These are phyloP conservation scores for Saitozyma podzolica DNA, from an alignment of 768 basidiomycete genomes.

Conservation along the genomic window DNA sequence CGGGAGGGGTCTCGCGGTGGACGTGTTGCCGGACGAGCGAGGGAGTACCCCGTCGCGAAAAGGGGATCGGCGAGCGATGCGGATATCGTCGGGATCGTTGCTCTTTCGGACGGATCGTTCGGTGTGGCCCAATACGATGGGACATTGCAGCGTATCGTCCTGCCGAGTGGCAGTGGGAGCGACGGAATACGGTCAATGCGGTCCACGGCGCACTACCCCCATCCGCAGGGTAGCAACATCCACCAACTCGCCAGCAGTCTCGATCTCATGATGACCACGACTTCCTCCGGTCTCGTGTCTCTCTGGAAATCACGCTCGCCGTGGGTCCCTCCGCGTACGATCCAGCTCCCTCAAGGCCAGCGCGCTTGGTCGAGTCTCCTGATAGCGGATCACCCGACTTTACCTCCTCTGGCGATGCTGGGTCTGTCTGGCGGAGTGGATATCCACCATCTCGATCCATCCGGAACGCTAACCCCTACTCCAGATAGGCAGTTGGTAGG, in stretches of 20 bases:
- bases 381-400: background rate
- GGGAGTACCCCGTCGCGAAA: constrained; percentile 26
- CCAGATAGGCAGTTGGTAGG: constrained; percentile 19
- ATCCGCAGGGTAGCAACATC: constrained; percentile 15
- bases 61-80: constrained; percentile 22
- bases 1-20: constrained; percentile 1
- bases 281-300: constrained; percentile 19
- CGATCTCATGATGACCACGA: constrained; percentile 25
- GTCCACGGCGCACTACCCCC: constrained; percentile 29
- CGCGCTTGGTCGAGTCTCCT: constrained; percentile 40
- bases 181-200: background rate
- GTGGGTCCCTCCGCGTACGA: constrained; percentile 18
- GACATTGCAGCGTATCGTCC: constrained; percentile 23
- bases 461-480: background rate
- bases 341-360: constrained; percentile 6
- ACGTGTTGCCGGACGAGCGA: constrained; percentile 17
- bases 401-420: constrained; percentile 18
- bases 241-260: constrained; percentile 8
- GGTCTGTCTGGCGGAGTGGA: constrained; percentile 28
- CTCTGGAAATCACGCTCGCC: constrained; percentile 29
- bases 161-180: background rate
- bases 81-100: constrained; percentile 35
- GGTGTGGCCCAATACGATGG: constrained; percentile 42
- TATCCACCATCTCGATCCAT: constrained; percentile 18
- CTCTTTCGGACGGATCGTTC: constrained; percentile 12